phyloP scores from a whole-genome alignment of 345 rosid genomes.

The Eucalyptus cloeziana region DNA sequence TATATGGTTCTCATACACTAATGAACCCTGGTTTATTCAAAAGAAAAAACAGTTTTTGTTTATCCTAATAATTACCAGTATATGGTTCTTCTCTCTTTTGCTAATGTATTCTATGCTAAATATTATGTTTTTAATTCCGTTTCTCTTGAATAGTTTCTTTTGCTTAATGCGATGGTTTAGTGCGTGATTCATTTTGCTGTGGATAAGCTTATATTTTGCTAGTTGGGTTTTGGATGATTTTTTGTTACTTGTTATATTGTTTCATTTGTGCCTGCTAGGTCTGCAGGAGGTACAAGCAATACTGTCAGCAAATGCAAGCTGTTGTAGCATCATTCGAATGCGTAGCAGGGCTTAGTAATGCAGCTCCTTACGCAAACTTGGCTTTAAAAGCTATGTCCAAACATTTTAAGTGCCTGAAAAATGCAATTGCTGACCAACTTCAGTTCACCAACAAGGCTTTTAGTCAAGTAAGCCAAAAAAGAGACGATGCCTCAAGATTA shows the following conservation, averaged over 20 bases:
- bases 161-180: not conserved
- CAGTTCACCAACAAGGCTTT: slow-evolving; percentile 31
- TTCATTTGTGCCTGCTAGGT: slow-evolving; percentile 24
- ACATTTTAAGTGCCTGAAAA: slow-evolving; percentile 68
- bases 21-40: not conserved
- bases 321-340: slow-evolving; percentile 70
- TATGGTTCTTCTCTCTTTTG: not conserved
- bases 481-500: slow-evolving; percentile 34
- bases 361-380: slow-evolving; percentile 64
- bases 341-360: slow-evolving; percentile 78
- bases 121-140: not conserved
- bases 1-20: not conserved
- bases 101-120: not conserved
- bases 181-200: not conserved
- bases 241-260: not conserved
- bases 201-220: not conserved
- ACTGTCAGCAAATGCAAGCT: slow-evolving; percentile 73
- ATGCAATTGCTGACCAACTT: slow-evolving; percentile 69
- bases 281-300: slow-evolving; percentile 72
- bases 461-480: slow-evolving; percentile 15
- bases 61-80: not conserved
- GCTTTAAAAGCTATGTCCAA: slow-evolving; percentile 72
- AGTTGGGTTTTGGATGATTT: not conserved
- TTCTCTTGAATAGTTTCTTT: not conserved
- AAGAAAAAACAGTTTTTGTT: not conserved